Evolutionary conservation across 78 protist genomes (phyloP).

Genomic region (Guillardia theta): DNA sequence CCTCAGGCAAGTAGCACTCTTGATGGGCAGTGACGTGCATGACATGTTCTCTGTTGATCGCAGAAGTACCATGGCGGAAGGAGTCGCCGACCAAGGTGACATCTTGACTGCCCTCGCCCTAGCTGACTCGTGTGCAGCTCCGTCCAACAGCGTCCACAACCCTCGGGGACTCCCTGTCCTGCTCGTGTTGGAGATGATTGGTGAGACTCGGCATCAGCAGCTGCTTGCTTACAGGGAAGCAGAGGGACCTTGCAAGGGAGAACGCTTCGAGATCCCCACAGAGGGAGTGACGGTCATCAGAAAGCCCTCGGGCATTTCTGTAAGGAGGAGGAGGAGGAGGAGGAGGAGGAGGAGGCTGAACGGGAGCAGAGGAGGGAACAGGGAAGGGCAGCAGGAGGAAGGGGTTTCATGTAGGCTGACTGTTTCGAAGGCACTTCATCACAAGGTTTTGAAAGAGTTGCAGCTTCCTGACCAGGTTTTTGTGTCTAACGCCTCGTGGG

Average conservation of each 20-base stretch:
- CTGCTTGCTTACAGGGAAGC: too few species aligned
- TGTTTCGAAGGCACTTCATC: neutral
- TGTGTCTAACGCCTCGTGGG: too few species aligned
- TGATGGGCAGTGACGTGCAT: neutral
- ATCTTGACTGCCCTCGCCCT: too few species aligned
- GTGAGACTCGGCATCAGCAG: too few species aligned
- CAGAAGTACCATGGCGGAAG: neutral
- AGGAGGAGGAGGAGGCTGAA: too few species aligned
- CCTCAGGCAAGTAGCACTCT: neutral
- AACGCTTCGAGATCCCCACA: neutral
- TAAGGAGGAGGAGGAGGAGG: too few species aligned
- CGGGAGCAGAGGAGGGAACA: too few species aligned
- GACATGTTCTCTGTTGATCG: neutral
- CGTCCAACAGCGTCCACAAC: too few species aligned
- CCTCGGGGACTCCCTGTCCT: neutral
- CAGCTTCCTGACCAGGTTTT: neutral
- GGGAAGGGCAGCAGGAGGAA: too few species aligned
- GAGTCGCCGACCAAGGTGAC: too few species aligned
- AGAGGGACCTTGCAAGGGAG: neutral
- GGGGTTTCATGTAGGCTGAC: too few species aligned
- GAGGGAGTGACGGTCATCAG: neutral
- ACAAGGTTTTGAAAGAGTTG: neutral
- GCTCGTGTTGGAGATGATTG: neutral
- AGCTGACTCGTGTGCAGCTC: too few species aligned
- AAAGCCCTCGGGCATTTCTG: neutral